Evolutionary conservation across 1,139 yeast species (phyloP), one percentile per base, ranked within the genome.

Genomic region (Pneumocystis sp.): DNA sequence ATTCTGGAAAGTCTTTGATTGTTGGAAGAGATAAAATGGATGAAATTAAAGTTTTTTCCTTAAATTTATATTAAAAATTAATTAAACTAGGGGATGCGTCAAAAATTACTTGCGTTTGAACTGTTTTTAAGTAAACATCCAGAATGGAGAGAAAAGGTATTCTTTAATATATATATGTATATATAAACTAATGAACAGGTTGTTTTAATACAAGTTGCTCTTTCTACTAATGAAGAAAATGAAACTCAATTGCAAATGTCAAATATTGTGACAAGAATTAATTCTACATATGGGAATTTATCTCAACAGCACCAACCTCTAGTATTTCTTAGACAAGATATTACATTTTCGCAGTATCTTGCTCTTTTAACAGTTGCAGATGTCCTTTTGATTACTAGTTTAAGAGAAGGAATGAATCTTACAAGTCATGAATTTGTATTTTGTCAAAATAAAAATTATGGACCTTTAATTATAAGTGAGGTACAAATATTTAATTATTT

Each of bases 341-440:
- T 93, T 67, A 91, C 85, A 44, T 93, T 89, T 73, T 86, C 85
- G 66, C 97, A 93, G 75, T 93, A 93, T 73, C 76, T 93, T 70
- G 97, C 96, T 0, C 77, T 93, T 66, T 82, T 88, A 65, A 79
- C 85, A 61, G 97, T 90, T 73, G 96, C 97, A 0, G 95, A 88
- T 70, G 80, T 84, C 1, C 93, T 93, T 74, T 85, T 88, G 45
- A 96, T 93, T 1, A 85, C 95, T 3, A 87, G 96, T 0, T 82
- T 93, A 81, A 84, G 98, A 73, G 99, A 95, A 75, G 98, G 98
- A 25, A 87, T 93, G 88, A 93, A 93, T 72, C 79, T 93, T 73
- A 90, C 98, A 0, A 90, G 97, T 72, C 98, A 95, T 73, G 98
- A 93, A 74, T 95, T 87, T 73, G 83, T 90, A 56, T 86, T 85